Percentiles rank a stretch among this genome's conserved stretches.
These are phyloP conservation scores for Aureobasidium pullulans DNA, from an alignment of 2,329 filamentous ascomycete species.

Conservation along the genomic window DNA sequence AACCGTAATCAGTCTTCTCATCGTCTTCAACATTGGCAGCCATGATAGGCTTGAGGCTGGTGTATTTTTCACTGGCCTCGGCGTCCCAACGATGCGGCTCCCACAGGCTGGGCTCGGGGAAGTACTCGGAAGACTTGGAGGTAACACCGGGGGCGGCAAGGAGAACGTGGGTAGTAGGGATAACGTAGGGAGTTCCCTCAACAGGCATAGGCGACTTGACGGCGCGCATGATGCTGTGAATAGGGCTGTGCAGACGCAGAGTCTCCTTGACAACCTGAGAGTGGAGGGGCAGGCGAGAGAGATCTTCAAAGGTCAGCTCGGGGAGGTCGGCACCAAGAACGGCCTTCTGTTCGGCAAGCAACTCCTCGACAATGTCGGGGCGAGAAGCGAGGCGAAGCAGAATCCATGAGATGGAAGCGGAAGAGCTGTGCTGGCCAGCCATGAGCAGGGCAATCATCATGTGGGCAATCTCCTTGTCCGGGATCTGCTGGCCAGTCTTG, in stretches of 20 bases:
- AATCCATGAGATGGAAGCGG: slow-evolving; percentile 79
- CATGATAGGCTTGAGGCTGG: slow-evolving; percentile 23
- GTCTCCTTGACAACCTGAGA: slow-evolving; percentile 85
- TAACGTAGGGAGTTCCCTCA: slow-evolving; percentile 71
- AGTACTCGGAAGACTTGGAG: slow-evolving; percentile 63
- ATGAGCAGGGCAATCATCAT: slow-evolving; percentile 94
- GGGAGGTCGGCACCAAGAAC: slow-evolving; percentile 68
- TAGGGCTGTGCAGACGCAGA: slow-evolving; percentile 81
- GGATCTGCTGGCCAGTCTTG: slow-evolving; percentile 72
- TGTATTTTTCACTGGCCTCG: slow-evolving; percentile 37
- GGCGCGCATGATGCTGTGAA: slow-evolving; percentile 89
- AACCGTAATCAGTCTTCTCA: slow-evolving; percentile 84
- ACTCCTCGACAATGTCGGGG: slow-evolving; percentile 70
- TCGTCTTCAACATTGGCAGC: slow-evolving; percentile 40
- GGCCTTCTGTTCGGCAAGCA: slow-evolving; percentile 73
- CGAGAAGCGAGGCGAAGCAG: slow-evolving; percentile 70
- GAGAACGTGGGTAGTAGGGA: slow-evolving; percentile 73
- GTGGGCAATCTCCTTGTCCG: slow-evolving; percentile 78
- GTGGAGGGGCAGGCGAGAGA: slow-evolving; percentile 74
- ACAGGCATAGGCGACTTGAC: slow-evolving; percentile 84
- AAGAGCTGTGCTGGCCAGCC: slow-evolving; percentile 85
- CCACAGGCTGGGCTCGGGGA: slow-evolving; percentile 76
- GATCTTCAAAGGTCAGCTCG: slow-evolving; percentile 66
- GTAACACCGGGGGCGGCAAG: slow-evolving; percentile 81
- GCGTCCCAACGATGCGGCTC: slow-evolving; percentile 86